Evolutionary conservation across 1,284 basidiomycete genomes (phyloP).

Genomic region (Irpex lacteus): DNA sequence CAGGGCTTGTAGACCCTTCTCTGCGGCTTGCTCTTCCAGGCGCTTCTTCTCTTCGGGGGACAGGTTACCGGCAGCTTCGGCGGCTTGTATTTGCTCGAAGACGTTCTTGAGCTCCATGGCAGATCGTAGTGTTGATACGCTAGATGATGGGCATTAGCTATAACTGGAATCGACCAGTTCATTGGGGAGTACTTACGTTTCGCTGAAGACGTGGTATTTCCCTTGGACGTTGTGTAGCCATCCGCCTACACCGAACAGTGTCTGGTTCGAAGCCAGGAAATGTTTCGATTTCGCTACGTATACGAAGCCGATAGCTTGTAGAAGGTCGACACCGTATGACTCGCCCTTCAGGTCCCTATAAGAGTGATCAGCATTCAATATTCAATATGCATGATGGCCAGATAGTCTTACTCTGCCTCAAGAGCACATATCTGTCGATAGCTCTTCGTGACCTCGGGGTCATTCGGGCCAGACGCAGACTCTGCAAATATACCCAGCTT

Average conservation of each 20-base stretch:
- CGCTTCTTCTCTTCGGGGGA: conserved; percentile 84
- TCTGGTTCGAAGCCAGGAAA: conserved; percentile 75
- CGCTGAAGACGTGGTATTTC: conserved; percentile 91
- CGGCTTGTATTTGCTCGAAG: conserved; percentile 93
- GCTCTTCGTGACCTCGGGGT: conserved; percentile 64
- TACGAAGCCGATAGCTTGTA: conserved; percentile 90
- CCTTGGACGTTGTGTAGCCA: conserved; percentile 95
- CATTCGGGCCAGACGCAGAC: conserved; percentile 75
- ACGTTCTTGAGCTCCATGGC: conserved; percentile 93
- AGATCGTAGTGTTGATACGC: conserved; percentile 84
- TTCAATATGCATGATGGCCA: background rate
- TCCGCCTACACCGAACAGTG: conserved; percentile 80
- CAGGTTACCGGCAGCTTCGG: conserved; percentile 85
- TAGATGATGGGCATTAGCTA: conserved; percentile 29
- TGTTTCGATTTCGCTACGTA: conserved; percentile 86
- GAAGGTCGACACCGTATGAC: conserved; percentile 90
- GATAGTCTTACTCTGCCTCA: conserved; percentile 72
- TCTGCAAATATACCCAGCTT: conserved; percentile 94
- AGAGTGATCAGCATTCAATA: conserved; percentile 2
- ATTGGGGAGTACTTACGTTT: conserved; percentile 62
- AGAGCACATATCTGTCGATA: conserved; percentile 78
- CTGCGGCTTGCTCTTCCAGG: conserved; percentile 94
- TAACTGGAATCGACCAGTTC: background rate
- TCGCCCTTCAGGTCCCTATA: conserved; percentile 81
- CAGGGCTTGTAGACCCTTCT: conserved; percentile 90